These are phyloP conservation scores for Sedum album DNA, from an alignment of 164 flowering plant genomes.

Conservation along the genomic window DNA sequence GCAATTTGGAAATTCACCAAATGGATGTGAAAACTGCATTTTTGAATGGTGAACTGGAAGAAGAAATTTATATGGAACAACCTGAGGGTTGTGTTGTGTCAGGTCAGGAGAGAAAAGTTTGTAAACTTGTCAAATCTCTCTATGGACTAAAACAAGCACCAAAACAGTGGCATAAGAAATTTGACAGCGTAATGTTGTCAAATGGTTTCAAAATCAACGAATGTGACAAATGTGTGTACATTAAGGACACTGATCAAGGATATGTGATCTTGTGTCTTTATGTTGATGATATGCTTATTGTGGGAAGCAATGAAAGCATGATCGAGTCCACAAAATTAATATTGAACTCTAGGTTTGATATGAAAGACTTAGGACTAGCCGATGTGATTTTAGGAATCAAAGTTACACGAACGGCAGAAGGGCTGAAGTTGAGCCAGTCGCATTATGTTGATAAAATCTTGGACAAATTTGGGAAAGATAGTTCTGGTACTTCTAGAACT, in stretches of 20 bases:
- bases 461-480: neutral
- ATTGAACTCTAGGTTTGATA: neutral
- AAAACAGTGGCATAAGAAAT: too few relatives aligned
- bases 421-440: neutral
- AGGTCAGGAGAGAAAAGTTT: too few relatives aligned
- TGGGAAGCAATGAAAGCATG: neutral
- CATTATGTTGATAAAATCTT: slow-evolving; percentile 2
- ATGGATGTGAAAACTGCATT: too few relatives aligned
- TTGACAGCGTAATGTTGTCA: too few relatives aligned
- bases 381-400: slow-evolving; percentile 6
- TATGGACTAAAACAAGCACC: too few relatives aligned
- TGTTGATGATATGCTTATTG: neutral
- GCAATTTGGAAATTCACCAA: too few relatives aligned
- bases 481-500: neutral
- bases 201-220: too few relatives aligned
- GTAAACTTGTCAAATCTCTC: too few relatives aligned
- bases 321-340: neutral
- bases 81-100: too few relatives aligned
- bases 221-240: too few relatives aligned
- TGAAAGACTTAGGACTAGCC: neutral
- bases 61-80: too few relatives aligned
- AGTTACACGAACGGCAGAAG: neutral
- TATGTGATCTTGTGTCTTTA: neutral
- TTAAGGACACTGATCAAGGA: neutral
- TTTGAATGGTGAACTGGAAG: too few relatives aligned